Base-by-base conservation (phyloP, 345 rosid species). In the Arabis alpina region DNA sequence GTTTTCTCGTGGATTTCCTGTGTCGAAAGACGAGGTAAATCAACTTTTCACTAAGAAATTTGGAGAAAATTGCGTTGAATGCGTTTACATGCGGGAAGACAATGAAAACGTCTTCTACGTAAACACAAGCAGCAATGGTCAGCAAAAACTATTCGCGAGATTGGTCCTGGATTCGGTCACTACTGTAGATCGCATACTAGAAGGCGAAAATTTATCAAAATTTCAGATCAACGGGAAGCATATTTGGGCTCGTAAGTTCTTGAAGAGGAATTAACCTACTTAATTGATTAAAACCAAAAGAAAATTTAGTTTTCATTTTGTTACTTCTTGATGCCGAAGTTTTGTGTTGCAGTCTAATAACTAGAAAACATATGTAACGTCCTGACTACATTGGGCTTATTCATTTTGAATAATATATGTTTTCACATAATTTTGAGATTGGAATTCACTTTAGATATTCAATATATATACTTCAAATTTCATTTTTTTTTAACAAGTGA, bases 1-100 rank as follows among this genome's bases (percentile, higher is more conserved):
- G 0, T 84, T 84, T 51, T 84, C 87, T 5, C 67, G 83, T 41
- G 87, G 83, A 0, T 84, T 75, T 70, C 82, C 85, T 0, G 83
- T 84, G n/a, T 39, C 85, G 0, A 61, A 50, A 55, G 79, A 23
- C 0, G 85, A 84, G 32, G 83, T 81, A 25, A 59, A 19, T 1
- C 15, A 40, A 2, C 65, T 81, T 2, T 84, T 84, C 27, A 69
- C 76, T 0, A 6, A 10, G 0, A 51, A 4, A 0, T 74, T 47
- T 60, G 83, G 85, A 4, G 79, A 75, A 4, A 28, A 66, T 0
- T 64, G 62, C 36, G 80, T 77, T 8, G 55, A 47, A 32, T 34
- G 58, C 8, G 50, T 79, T n/a, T 50, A 48, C 54, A 76, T 80
- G 72, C 52, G 39, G 25, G 63, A 66, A 3, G 14, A 24, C 24